Conservation (phyloP, 2,329 filamentous ascomycete species). For the Coniella vitis region DNA sequence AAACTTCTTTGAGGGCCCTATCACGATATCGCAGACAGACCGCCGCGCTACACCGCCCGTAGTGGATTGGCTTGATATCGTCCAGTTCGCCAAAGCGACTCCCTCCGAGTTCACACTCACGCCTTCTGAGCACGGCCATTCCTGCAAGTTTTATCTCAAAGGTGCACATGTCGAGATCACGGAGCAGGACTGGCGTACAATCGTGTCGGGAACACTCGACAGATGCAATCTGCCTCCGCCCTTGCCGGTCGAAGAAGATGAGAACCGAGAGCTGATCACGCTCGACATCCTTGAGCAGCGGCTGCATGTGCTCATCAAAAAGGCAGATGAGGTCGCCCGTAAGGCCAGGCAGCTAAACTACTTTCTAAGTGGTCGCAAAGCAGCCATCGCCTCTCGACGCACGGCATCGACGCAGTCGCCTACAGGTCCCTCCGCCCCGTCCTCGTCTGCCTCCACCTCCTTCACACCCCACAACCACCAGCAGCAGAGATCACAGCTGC, state of each 20-base stretch:
- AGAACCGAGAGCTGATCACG: conserved; percentile 76
- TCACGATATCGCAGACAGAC: conserved; percentile 51
- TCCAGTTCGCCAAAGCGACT: conserved; percentile 75
- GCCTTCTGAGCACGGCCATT: conserved; percentile 59
- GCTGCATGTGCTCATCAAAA: conserved; percentile 68
- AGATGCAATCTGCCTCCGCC: conserved; percentile 65
- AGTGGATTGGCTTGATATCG: conserved; percentile 78
- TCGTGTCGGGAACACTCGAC: conserved; percentile 75
- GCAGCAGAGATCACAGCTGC: conserved; percentile 20
- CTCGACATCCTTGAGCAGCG: conserved; percentile 78
- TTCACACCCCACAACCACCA: conserved; percentile 30
- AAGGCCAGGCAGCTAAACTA: conserved; percentile 72
- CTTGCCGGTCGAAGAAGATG: conserved; percentile 77
- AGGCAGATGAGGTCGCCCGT: conserved; percentile 64
- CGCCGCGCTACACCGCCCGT: conserved; percentile 40
- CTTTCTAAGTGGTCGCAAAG: conserved; percentile 65
- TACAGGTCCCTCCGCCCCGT: conserved; percentile 15
- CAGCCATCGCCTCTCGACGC: conserved; percentile 62
- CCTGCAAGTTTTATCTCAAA: conserved; percentile 77
- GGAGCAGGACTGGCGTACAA: conserved; percentile 81
- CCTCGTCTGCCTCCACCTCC: conserved; percentile 30
- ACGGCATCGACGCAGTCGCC: conserved; percentile 29
- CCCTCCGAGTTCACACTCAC: conserved; percentile 71
- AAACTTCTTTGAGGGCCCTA: conserved; percentile 75
- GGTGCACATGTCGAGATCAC: conserved; percentile 77